phyloP scores from a whole-genome alignment of 129 eudicot genomes.

The Oenanthe sinensis region DNA sequence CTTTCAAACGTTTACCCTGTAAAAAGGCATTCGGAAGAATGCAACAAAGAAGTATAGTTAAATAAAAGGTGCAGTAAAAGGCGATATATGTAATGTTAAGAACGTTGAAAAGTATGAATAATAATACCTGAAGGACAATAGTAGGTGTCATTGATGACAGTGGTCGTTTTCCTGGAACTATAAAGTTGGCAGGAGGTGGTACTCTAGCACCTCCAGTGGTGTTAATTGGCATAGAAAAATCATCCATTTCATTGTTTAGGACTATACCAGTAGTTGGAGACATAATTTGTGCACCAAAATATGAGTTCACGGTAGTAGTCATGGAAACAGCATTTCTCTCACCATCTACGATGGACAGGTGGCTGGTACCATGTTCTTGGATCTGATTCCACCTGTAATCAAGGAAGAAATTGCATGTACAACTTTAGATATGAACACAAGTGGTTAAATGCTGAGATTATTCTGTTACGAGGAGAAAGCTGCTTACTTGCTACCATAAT shows the following conservation, averaged over 20 bases:
- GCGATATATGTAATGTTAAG: background rate
- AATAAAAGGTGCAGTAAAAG: background rate
- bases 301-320: slow-evolving; percentile 41
- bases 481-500: slow-evolving; percentile 38
- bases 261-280: slow-evolving; percentile 47
- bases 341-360: slow-evolving; percentile 39
- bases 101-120: background rate
- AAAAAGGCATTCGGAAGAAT: background rate
- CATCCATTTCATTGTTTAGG: slow-evolving; percentile 63
- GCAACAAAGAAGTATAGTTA: background rate
- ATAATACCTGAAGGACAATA: background rate
- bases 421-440: background rate
- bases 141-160: slow-evolving; percentile 12
- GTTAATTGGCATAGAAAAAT: slow-evolving; percentile 45
- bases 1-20: slow-evolving; percentile 34
- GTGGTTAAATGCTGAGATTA: background rate
- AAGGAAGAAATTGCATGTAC: background rate
- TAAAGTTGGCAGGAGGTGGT: slow-evolving; percentile 49
- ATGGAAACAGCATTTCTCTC: slow-evolving; percentile 47
- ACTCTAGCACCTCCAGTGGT: slow-evolving; percentile 18
- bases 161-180: slow-evolving; percentile 48
- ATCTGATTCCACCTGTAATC: slow-evolving; percentile 45
- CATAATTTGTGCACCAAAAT: slow-evolving; percentile 42
- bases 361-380: slow-evolving; percentile 45
- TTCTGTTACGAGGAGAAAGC: background rate